Percentiles rank a stretch among this genome's conserved stretches.
These are phyloP conservation scores for Leccinum ochraceum DNA, from an alignment of 768 basidiomycete genomes.

Conservation along the genomic window DNA sequence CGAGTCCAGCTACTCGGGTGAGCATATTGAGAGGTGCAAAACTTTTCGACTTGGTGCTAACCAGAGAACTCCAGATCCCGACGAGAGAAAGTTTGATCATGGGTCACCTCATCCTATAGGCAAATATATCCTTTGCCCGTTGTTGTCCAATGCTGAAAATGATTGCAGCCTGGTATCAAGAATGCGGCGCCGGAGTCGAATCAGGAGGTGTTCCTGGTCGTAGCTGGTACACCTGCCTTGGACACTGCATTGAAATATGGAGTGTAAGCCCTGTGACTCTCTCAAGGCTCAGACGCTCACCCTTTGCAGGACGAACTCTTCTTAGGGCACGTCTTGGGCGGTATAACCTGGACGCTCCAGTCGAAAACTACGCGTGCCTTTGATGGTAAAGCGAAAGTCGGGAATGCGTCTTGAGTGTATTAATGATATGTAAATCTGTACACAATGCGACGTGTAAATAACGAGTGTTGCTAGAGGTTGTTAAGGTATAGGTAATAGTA, in stretches of 20 bases:
- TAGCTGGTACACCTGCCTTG: slow-evolving; percentile 83
- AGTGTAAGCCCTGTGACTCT: slow-evolving; percentile 41
- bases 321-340: slow-evolving; percentile 70
- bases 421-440: slow-evolving; percentile 26
- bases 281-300: background rate
- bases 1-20: slow-evolving; percentile 36
- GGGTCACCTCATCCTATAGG: slow-evolving; percentile 81
- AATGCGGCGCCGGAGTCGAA: slow-evolving; percentile 66
- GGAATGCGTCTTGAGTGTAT: slow-evolving; percentile 39
- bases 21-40: slow-evolving; percentile 13
- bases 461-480: slow-evolving; percentile 13
- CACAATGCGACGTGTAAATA: slow-evolving; percentile 34
- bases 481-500: slow-evolving; percentile 18
- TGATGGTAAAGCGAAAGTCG: slow-evolving; percentile 60
- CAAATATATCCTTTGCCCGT: slow-evolving; percentile 28
- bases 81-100: slow-evolving; percentile 52
- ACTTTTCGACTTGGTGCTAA: background rate
- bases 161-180: slow-evolving; percentile 78
- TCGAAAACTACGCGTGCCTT: slow-evolving; percentile 72
- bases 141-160: slow-evolving; percentile 4
- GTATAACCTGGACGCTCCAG: slow-evolving; percentile 71
- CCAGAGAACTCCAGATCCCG: slow-evolving; percentile 21
- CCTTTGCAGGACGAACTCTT: slow-evolving; percentile 60
- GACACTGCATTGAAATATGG: slow-evolving; percentile 81
- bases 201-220: slow-evolving; percentile 55